Evolutionary conservation across 2,329 filamentous ascomycete genomes (phyloP).

Genomic region (Cercospora zeina): DNA sequence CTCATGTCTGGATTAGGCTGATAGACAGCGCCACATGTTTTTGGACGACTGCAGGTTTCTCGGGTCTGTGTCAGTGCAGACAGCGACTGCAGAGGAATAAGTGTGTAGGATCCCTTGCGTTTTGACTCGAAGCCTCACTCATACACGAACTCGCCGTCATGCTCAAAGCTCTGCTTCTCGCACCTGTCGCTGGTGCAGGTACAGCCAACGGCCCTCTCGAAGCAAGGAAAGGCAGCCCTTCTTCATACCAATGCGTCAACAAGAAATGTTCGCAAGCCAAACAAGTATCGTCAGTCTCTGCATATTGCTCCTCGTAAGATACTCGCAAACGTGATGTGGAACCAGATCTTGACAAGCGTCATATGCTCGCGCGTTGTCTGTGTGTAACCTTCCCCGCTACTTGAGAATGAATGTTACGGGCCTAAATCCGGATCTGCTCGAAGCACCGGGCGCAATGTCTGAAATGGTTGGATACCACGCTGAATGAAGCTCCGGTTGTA

Average conservation of each 20-base stretch:
- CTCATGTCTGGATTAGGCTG: neutral
- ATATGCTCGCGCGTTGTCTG: no score
- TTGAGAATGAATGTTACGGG: no score
- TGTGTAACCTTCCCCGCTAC: no score
- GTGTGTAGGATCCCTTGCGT: neutral
- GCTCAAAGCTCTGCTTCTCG: conserved; percentile 5
- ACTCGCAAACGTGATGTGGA: neutral
- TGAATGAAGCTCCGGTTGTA: neutral
- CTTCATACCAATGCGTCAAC: neutral
- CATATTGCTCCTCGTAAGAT: neutral
- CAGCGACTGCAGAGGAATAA: neutral
- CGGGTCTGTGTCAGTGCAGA: neutral
- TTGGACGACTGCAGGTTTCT: neutral
- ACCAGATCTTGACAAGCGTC: neutral
- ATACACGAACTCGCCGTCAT: neutral
- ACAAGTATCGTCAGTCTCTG: neutral
- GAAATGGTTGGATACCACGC: neutral
- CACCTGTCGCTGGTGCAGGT: neutral
- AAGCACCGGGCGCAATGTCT: no score
- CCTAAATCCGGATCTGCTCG: no score
- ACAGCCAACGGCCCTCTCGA: conserved; percentile 1
- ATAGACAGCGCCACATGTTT: neutral
- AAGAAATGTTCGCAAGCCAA: conserved; percentile 4
- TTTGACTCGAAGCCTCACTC: neutral
- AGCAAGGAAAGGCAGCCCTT: neutral